phyloP scores from a whole-genome alignment of 306 rosid species.

The Oemleria cerasiformis region DNA sequence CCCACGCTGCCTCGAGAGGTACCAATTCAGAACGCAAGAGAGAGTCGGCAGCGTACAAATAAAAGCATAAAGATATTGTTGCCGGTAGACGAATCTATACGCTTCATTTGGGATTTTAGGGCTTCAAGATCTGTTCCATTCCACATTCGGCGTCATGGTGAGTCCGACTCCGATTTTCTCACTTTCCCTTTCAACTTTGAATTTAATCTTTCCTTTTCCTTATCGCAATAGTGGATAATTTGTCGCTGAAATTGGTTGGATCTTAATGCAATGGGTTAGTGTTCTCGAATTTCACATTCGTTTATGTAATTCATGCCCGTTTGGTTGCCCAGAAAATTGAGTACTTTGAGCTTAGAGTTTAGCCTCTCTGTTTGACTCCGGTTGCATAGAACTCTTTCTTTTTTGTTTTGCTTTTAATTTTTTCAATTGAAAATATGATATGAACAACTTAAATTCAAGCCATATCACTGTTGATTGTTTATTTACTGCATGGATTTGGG shows the following conservation, averaged over 20 bases:
- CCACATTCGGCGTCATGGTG: slow-evolving; percentile 4
- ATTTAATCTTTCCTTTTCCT: not conserved
- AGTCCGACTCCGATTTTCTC: not conserved
- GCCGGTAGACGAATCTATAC: not conserved
- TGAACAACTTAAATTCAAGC: not conserved
- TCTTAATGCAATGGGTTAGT: not conserved
- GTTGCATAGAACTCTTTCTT: not conserved
- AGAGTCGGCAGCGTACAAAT: not conserved
- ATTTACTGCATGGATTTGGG: too few relatives aligned
- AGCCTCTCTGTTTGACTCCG: not conserved
- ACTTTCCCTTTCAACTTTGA: not conserved
- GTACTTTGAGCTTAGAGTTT: not conserved
- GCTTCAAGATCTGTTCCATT: not conserved
- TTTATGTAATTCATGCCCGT: too few relatives aligned
- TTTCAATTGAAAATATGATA: not conserved
- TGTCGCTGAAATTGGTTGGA: not conserved
- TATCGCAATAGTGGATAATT: not conserved
- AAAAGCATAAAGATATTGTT: not conserved
- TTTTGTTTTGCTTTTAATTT: not conserved
- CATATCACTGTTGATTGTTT: too few relatives aligned
- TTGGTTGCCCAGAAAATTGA: not conserved
- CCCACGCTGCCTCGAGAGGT: not conserved
- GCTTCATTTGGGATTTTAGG: not conserved
- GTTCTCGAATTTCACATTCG: not conserved
- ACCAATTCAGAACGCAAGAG: not conserved